Percentiles rank a stretch among this genome's conserved stretches.
Evolutionary conservation across 2,329 filamentous ascomycete genomes (phyloP).

Genomic region (Arthrobotrys sinensis): DNA sequence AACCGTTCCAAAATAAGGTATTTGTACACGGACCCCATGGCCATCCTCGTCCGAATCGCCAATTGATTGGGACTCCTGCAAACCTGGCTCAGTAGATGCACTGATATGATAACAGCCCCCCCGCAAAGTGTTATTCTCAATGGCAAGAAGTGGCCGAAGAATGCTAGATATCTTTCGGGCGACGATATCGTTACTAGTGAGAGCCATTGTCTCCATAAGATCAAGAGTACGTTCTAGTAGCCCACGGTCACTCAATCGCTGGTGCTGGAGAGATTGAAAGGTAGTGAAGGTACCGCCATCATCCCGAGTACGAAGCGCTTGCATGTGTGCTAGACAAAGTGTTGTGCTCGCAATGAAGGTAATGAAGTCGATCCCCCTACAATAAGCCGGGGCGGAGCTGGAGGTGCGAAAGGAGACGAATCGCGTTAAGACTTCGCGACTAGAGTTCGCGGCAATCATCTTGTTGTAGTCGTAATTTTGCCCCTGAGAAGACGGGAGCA

Average conservation of each 20-base stretch:
- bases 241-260: slow-evolving; percentile 69
- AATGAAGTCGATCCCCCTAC: slow-evolving; percentile 72
- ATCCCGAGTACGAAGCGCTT: slow-evolving; percentile 49
- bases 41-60: slow-evolving; percentile 60
- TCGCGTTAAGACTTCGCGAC: slow-evolving; percentile 71
- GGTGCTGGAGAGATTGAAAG: slow-evolving; percentile 67
- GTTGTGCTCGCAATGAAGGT: slow-evolving; percentile 68
- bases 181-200: slow-evolving; percentile 63
- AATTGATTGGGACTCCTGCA: slow-evolving; percentile 62
- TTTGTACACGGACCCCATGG: slow-evolving; percentile 66
- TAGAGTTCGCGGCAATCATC: slow-evolving; percentile 70
- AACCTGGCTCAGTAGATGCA: slow-evolving; percentile 49
- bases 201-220: slow-evolving; percentile 64
- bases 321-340: slow-evolving; percentile 70
- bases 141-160: slow-evolving; percentile 67
- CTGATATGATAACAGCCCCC: slow-evolving; percentile 65
- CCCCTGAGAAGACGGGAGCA: slow-evolving; percentile 66
- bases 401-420: slow-evolving; percentile 70
- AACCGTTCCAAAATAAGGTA: slow-evolving; percentile 69
- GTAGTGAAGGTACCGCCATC: background rate
- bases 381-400: slow-evolving; percentile 67
- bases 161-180: slow-evolving; percentile 66
- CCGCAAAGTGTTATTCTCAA: slow-evolving; percentile 67
- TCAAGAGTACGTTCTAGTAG: slow-evolving; percentile 68
- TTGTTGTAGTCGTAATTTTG: slow-evolving; percentile 70